Conservation (phyloP, 257 asterid genomes). For the Solanum chilense region DNA sequence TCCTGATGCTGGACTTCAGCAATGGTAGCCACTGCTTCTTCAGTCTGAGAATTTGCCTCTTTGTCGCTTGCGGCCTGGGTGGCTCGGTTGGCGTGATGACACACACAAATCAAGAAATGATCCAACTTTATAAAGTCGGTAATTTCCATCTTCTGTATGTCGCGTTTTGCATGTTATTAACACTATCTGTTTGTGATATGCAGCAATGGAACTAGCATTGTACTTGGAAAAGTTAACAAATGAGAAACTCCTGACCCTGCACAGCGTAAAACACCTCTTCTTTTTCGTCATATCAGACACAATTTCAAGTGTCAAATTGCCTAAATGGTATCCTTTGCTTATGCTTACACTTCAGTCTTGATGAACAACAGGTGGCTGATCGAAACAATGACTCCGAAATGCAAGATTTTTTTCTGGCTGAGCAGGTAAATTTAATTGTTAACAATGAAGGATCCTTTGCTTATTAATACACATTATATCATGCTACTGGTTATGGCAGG, state of each 20-base stretch:
- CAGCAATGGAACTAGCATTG: constrained; percentile 81
- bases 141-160: background rate
- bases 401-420: constrained; percentile 52
- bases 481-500: constrained; percentile 20
- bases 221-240: constrained; percentile 60
- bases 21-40: too few species aligned
- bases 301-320: background rate
- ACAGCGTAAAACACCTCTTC: constrained; percentile 24
- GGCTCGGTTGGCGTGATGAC: background rate
- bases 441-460: background rate
- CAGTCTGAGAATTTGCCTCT: too few species aligned
- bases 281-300: background rate
- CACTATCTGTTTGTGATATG: constrained; percentile 6
- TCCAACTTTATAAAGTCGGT: background rate
- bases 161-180: background rate
- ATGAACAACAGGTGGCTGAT: constrained; percentile 46
- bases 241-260: constrained; percentile 49
- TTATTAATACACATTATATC: background rate
- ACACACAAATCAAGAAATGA: background rate
- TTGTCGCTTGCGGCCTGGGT: too few species aligned
- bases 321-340: background rate
- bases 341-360: background rate
- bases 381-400: constrained; percentile 49
- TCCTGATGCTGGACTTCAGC: too few species aligned
- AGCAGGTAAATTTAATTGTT: constrained; percentile 39